Base-by-base conservation (phyloP, 1,284 basidiomycete genomes). In the Pseudozyma sp. region DNA sequence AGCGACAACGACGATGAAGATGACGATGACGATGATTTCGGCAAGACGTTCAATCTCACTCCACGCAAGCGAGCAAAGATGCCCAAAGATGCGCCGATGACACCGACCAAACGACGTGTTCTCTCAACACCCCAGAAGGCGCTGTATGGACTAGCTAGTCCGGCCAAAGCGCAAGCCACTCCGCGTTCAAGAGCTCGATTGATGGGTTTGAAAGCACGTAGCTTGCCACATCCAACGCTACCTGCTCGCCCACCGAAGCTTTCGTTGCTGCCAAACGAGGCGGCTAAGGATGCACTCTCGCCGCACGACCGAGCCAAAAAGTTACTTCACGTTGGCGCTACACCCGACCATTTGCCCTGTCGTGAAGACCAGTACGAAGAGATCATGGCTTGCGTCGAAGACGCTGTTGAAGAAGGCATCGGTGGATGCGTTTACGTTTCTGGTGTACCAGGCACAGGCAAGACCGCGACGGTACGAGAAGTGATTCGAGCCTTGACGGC, bases 351-450 rank as follows among this genome's bases (percentile, higher is more conserved):
- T 43, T 86, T 99, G 45, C 95, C 95, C 0, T 97, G 96, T 85
- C 88, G 97, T 52, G 93, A 95, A 65, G 90, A 91, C 45, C 94
- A 98, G 86, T 97, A 93, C 83, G 88, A 88, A 31, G 89, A 90
- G 56, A 91, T 98, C 42, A 85, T 96, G 79, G 87, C 89, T 19
- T 90, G 90, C 48, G 91, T 98, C 5, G 91, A 92, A 64, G 92
- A 95, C 76, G 88, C 97, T 13, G 87, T 99, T 3, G 93, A 97
- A 68, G 93, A 95, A 76, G 94, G 94, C 0, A 93, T 92, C 40
- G 96, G 97, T 0, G 95, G 94, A 6, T 99, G 97, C 86, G 88
- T 99, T 53, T 99, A 96, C 94, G 83, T 99, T 50, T 96, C 95
- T 6, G 97, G 96, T 19, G 94, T 98, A 1, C 86, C 89, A 25